Base-by-base conservation (phyloP, 768 basidiomycete genomes). In the Chalciporus sphaerocephalus region DNA sequence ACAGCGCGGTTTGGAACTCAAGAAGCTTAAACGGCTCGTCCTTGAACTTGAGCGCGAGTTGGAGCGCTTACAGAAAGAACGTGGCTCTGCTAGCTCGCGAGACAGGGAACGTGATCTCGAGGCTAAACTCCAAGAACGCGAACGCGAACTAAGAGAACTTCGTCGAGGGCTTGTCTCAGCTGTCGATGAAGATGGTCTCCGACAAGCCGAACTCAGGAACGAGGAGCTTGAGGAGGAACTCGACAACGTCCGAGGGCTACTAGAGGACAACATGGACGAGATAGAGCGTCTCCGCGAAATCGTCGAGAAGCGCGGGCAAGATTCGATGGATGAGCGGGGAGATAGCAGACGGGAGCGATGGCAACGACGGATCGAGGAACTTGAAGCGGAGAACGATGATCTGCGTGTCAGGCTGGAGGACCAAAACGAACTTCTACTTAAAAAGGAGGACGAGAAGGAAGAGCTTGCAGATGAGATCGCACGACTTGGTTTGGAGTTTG, bases 1-100 rank as follows among this genome's bases (percentile, higher is more conserved):
- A 55, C 84, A 91, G 58, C 81, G 89, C 2, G 85, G 88, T 11
- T 81, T 89, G 70, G 93, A 95, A 67, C 78, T 92, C 59, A 95
- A 95, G 75, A 90, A 88, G 63, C 74, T 91, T 49, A 91, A 91
- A 67, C 94, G 95, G 60, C 80, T 92, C 23, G 78, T 94, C 1
- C 70, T 90, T 9, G 88, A 92, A 54, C 79, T 89, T 13, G 87
- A 94, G 61, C 79, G 81, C 44, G 89, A 92, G 54, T 68, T 92
- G 27, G 85, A 89, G 42, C 74, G 80, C 25, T 71, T 79, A 17
- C 87, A 83, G 62, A 79, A 77, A 20, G 72, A 67, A n/a, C 62
- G 61, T 21, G 72, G 69, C 4, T 62, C 61, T 12, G 60, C 58
- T 6, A 69, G 69, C 7, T 69, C 70, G 20, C 64, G 69, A 5